Conservation (phyloP, 108 stramenopile genomes). For the Nitzschia putrida region DNA sequence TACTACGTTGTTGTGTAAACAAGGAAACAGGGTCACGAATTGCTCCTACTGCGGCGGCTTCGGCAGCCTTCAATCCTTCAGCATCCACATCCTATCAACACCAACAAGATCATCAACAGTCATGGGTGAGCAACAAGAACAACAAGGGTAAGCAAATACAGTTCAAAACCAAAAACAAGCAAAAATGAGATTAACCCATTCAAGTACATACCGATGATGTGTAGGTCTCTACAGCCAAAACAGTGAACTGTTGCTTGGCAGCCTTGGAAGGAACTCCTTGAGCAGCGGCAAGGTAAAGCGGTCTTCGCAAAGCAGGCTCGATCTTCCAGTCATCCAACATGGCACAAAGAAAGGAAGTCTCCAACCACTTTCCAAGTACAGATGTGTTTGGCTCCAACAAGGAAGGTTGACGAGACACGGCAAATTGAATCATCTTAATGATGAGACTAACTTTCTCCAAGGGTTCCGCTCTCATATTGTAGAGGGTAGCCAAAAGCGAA, state of each 20-base stretch:
- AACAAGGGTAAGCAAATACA: neutral
- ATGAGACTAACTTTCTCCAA: conserved; percentile 62
- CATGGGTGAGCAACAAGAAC: neutral
- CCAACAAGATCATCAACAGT: neutral
- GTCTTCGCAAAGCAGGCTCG: conserved; percentile 32
- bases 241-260: conserved; percentile 66
- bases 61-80: conserved; percentile 54
- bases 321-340: conserved; percentile 60
- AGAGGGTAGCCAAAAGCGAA: conserved; percentile 56
- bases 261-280: conserved; percentile 30
- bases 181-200: conserved; percentile 9
- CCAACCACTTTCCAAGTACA: conserved; percentile 55
- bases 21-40: conserved; percentile 80
- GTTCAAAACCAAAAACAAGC: neutral
- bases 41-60: conserved; percentile 74
- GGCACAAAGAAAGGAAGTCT: conserved; percentile 8
- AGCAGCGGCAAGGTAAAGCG: conserved; percentile 61
- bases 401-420: conserved; percentile 17
- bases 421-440: conserved; percentile 59
- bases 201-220: conserved; percentile 50
- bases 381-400: conserved; percentile 36
- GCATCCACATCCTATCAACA: conserved; percentile 50
- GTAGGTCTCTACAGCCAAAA: conserved; percentile 71
- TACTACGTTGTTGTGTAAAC: conserved; percentile 67
- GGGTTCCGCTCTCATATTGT: conserved; percentile 72